Evolutionary conservation across 1,139 yeast genomes (phyloP), one percentile per base, ranked within the genome.

Genomic region (Candida gigantensis): DNA sequence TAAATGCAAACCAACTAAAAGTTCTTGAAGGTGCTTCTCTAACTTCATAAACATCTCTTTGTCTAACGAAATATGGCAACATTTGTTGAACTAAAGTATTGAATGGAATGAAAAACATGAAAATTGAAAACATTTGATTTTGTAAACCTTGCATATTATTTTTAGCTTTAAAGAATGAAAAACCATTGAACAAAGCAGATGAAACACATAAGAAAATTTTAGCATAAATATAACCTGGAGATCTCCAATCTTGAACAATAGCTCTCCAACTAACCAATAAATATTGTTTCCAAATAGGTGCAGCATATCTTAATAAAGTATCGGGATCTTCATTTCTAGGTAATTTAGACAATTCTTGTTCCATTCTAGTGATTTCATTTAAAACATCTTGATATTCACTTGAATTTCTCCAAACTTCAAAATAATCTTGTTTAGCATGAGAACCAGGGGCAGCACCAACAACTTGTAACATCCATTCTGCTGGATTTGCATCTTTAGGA

Each of bases 391-490:
- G 42, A 40, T 46, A 61, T 43, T 64, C 61, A 9, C 43, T 28
- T 5, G 68, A 63, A 36, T 55, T 57, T 35, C 42, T 51, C 68
- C 69, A 64, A 14, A 62, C 67, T 42, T 64, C 55, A 37, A 49
- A 54, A 44, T 62, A 64, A 46, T 64, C 60, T 45, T 62, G 64
- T 18, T 47, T 52, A 15, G 68, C 66, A 36, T 51, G 55, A 26
- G 65, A 57, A 14, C 68, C 68, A 12, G 68, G 68, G 14, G 62
- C 64, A 27, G 63, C 65, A 25, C 70, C 71, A 45, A 79, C 78
- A 16, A 74, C 75, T 45, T 77, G 77, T 46, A 77, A 58, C 55
- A 77, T 74, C 62, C 79, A 77, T 53, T 77, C 83, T 7, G 82
- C 80, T 3, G 80, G 80, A 43, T 78, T 60, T 55, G 82, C 60